Conservation (phyloP, 2,329 filamentous ascomycete genomes). For the Exophiala alcalophila region DNA sequence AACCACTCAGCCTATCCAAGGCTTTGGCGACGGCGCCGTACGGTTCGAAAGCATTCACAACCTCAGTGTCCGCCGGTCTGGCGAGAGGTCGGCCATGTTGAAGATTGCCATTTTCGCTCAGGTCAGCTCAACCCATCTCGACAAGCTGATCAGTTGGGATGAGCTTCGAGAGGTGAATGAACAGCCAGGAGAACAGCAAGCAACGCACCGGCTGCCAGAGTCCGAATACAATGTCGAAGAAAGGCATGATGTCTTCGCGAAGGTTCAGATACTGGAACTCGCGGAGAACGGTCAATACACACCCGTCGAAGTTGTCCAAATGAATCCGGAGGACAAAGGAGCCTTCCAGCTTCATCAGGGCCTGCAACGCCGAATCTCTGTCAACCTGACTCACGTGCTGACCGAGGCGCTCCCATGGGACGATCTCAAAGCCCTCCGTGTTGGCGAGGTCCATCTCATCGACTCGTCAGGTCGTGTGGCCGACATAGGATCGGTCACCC, state of each 20-base stretch:
- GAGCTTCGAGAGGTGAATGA: conserved; percentile 81
- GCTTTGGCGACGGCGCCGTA: conserved; percentile 89
- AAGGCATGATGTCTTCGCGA: conserved; percentile 85
- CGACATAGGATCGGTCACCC: conserved; percentile 68
- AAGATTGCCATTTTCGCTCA: conserved; percentile 88
- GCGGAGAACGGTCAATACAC: conserved; percentile 87
- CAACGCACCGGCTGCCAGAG: conserved; percentile 72
- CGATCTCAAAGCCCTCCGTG: conserved; percentile 70
- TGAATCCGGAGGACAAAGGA: conserved; percentile 76
- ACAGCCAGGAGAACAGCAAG: conserved; percentile 48
- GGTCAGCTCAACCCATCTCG: conserved; percentile 88
- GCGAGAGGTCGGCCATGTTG: conserved; percentile 69
- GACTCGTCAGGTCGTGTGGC: conserved; percentile 82
- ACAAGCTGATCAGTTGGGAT: conserved; percentile 97
- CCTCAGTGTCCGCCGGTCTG: conserved; percentile 85
- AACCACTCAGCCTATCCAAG: conserved; percentile 88
- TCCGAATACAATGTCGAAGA: conserved; percentile 92
- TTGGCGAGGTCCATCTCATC: conserved; percentile 77
- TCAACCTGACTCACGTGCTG: conserved; percentile 88
- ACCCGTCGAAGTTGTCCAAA: conserved; percentile 89
- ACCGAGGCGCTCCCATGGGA: conserved; percentile 87
- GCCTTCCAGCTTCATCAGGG: conserved; percentile 95
- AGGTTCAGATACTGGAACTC: conserved; percentile 85
- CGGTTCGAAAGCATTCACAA: conserved; percentile 97
- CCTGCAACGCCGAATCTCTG: conserved; percentile 78